A percentile compares a stretch with the other conserved stretches of the same genome.
Conservation (phyloP, 2,329 filamentous ascomycete species). For the Penicillium frequentans region DNA sequence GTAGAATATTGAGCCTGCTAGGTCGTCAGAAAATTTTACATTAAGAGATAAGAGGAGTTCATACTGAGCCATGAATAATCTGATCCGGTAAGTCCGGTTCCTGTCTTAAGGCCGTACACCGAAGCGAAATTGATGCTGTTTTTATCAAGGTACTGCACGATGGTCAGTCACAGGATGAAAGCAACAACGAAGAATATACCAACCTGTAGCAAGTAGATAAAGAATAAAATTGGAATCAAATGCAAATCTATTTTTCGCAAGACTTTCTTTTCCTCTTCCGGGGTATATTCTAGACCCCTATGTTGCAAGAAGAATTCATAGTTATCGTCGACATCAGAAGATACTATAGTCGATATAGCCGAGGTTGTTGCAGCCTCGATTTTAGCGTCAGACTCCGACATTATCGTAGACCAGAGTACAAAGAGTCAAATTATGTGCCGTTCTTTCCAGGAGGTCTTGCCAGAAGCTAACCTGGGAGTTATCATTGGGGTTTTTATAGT, state of each 20-base stretch:
- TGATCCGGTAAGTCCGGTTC: slow-evolving; percentile 24
- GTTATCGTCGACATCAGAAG: slow-evolving; percentile 35
- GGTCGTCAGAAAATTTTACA: not conserved
- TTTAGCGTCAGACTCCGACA: not conserved
- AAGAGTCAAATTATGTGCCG: not conserved
- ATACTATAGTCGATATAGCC: slow-evolving; percentile 4
- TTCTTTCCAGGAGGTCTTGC: not conserved
- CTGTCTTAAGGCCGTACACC: slow-evolving; percentile 32
- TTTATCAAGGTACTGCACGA: slow-evolving; percentile 53
- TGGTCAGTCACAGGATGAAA: not conserved
- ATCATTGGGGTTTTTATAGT: not conserved
- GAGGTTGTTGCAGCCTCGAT: slow-evolving; percentile 9
- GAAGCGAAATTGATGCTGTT: slow-evolving; percentile 48
- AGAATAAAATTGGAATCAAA: slow-evolving; percentile 57
- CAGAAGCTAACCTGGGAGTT: not conserved
- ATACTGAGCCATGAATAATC: slow-evolving; percentile 30
- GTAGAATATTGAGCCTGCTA: slow-evolving; percentile 49
- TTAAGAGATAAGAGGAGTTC: not conserved
- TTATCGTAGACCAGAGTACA: not conserved
- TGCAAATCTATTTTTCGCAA: slow-evolving; percentile 58
- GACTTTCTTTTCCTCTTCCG: slow-evolving; percentile 34
- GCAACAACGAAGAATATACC: slow-evolving; percentile 13
- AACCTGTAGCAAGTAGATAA: slow-evolving; percentile 61
- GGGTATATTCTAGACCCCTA: slow-evolving; percentile 21
- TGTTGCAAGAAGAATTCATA: slow-evolving; percentile 37